Base-by-base conservation (phyloP, 2,329 filamentous ascomycete genomes). In the Epichloe sylvatica region DNA sequence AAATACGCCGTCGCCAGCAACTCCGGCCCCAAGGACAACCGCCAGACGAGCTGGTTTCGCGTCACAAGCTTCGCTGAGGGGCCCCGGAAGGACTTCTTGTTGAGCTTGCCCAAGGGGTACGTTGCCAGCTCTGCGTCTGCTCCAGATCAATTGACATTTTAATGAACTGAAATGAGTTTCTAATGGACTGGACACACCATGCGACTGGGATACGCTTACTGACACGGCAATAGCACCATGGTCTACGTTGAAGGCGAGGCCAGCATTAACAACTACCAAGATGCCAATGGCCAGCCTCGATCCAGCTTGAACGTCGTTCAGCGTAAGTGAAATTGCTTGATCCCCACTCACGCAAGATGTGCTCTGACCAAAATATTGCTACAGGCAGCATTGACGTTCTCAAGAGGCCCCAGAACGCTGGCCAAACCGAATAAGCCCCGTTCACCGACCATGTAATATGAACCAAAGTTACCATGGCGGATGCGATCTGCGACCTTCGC, bases 221-320 rank as follows among this genome's bases (percentile, higher is more conserved):
- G 40, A 47, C 50, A 51, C 49, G 46, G 15, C 44, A 47, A 37
- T 59, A 95, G 90, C 53, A 77, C 87, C 13, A 72, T 88, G 46
- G 75, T 98, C 54, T 88, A 80, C 61, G 72, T 97, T 46, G 91
- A 97, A 66, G 90, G 85, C 42, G 87, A 96, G 53, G 84, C 83
- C 53, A 71, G 70, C 56, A 80, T 91, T 70, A 74, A 70, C 57
- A 71, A 67, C 42, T 91, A 80, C 63, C 77, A 84, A 57, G 81
- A 84, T 57, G 64, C 71, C 51, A 84, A 92, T 44, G 86, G 86
- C 64, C 83, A 83, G 67, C 77, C 71, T 59, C 74, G 73, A 57
- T 77, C 67, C 49, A 62, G 70, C 46, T 65, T 96, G 61, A 90
- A 73, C 67, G 73, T 97, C 59, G 67, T 84, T 46, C 88, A 95